Percentiles rank a stretch among this genome's conserved stretches.
Evolutionary conservation across 139 green algal genomes (phyloP).

Genomic region (Yamagishiella unicocca): DNA sequence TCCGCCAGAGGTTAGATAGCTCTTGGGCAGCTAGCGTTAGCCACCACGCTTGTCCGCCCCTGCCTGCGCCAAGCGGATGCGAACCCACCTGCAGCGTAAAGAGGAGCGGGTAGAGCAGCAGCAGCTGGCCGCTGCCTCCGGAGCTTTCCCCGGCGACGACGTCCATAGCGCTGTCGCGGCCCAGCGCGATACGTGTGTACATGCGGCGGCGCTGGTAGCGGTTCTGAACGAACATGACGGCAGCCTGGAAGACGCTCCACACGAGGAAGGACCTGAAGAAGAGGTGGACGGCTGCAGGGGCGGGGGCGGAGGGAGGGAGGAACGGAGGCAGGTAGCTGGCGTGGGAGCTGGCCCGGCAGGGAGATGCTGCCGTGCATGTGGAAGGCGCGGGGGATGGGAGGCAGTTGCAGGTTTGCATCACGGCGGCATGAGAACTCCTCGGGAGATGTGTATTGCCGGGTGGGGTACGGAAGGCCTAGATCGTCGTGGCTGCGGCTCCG

Average conservation of each 20-base stretch:
- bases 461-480: no score
- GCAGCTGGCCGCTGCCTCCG: constrained; percentile 81
- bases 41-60: no score
- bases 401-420: no score
- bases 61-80: no score
- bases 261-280: constrained; percentile 73
- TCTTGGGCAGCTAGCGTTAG: no score
- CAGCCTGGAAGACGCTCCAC: constrained; percentile 62
- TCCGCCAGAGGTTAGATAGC: no score
- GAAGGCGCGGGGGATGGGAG: no score
- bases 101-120: constrained; percentile 92
- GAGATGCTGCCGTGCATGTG: no score
- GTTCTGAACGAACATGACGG: constrained; percentile 74
- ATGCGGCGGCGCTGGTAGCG: constrained; percentile 92
- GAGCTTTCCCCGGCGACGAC: constrained; percentile 88
- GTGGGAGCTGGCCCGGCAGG: no score
- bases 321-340: background rate
- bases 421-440: no score
- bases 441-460: no score
- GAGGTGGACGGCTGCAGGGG: constrained; percentile 64
- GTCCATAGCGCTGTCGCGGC: constrained; percentile 91
- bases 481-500: no score
- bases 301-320: background rate
- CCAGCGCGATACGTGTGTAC: constrained; percentile 96
- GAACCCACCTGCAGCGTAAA: constrained; percentile 67